Percentiles rank a stretch among this genome's conserved stretches.
Evolutionary conservation across 139 green algal species (phyloP).

Genomic region (Mychonastes homosphaera): DNA sequence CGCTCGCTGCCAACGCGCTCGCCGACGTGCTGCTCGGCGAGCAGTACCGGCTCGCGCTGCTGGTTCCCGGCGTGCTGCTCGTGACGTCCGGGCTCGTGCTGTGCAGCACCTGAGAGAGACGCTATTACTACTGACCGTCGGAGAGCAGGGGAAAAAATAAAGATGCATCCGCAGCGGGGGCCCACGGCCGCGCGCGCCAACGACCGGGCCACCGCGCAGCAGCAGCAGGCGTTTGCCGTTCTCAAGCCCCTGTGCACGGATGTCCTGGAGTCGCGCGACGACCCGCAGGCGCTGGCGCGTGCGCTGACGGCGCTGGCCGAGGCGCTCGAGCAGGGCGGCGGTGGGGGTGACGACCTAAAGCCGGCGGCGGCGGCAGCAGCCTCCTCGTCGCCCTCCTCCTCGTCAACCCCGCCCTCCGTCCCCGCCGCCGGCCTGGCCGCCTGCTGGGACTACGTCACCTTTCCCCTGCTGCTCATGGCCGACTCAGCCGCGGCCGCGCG

Average conservation of each 20-base stretch:
- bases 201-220: conserved; percentile 3
- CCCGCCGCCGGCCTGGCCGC: conserved; percentile 22
- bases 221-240: conserved; percentile 28
- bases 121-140: not conserved
- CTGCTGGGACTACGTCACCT: conserved; percentile 60
- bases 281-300: conserved; percentile 20
- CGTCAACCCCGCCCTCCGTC: too few species aligned
- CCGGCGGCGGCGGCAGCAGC: too few species aligned
- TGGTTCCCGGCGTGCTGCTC: conserved; percentile 34
- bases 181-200: not conserved
- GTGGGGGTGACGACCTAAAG: too few species aligned
- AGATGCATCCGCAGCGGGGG: not conserved
- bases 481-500: conserved; percentile 30
- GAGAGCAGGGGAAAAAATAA: too few species aligned
- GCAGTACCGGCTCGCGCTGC: conserved; percentile 13
- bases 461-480: conserved; percentile 51
- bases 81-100: conserved; percentile 48
- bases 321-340: too few species aligned
- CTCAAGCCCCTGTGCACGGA: conserved; percentile 49
- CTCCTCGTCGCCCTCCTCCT: too few species aligned
- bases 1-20: conserved; percentile 46
- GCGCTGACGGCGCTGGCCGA: conserved; percentile 16
- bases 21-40: conserved; percentile 53
- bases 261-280: conserved; percentile 36
- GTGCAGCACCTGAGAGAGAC: conserved; percentile 20